A percentile compares a stretch with the other conserved stretches of the same genome.
Conservation (phyloP, 257 asterid species). For the Fraxinus cuspidata region DNA sequence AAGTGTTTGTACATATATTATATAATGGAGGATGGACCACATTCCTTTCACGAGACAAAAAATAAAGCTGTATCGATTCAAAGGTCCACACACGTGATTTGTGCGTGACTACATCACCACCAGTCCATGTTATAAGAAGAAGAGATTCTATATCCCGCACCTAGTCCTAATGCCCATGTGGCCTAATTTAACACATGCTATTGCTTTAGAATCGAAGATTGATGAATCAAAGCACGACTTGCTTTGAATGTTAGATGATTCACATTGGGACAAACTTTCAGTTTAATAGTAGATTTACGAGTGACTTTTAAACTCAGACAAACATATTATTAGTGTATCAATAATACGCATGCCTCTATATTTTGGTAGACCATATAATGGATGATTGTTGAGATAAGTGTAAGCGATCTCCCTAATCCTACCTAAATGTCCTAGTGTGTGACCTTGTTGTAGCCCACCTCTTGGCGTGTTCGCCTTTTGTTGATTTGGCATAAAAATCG, state of each 20-base stretch:
- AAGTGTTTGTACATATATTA: too few relatives aligned
- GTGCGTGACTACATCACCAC: constrained; percentile 52
- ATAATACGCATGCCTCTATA: neutral
- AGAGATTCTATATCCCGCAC: neutral
- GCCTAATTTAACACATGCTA: too few relatives aligned
- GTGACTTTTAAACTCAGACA: too few relatives aligned
- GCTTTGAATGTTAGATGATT: too few relatives aligned
- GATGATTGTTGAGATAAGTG: neutral
- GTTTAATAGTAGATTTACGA: too few relatives aligned
- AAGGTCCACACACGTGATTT: constrained; percentile 54
- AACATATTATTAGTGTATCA: too few relatives aligned
- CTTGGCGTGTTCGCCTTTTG: neutral
- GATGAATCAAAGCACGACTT: too few relatives aligned
- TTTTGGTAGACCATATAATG: neutral
- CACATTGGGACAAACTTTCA: too few relatives aligned
- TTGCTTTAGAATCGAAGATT: too few relatives aligned
- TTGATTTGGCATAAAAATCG: too few relatives aligned
- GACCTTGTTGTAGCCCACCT: neutral
- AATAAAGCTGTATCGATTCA: constrained; percentile 40
- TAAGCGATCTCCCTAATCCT: neutral
- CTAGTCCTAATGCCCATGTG: neutral
- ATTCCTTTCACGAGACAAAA: constrained; percentile 40
- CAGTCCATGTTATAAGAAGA: neutral
- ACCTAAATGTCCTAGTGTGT: neutral
- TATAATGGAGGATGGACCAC: constrained; percentile 29